Conservation (phyloP, 2,329 filamentous ascomycete genomes). For the Endocalyx cinctus region DNA sequence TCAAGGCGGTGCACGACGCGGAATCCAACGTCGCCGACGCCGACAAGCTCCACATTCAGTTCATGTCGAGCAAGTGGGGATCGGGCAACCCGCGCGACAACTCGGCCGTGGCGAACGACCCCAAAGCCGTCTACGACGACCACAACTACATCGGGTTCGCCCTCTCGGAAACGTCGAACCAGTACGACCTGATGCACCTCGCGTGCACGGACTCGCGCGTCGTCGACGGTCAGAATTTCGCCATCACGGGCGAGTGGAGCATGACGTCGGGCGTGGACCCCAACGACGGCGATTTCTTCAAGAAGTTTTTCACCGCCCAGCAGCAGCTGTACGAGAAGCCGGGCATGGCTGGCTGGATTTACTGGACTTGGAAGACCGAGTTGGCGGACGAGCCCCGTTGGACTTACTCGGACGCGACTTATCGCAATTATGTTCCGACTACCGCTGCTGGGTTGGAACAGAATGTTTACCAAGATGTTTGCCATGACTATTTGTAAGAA, state of each 20-base stretch:
- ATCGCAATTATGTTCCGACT: too few species aligned
- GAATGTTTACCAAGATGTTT: too few species aligned
- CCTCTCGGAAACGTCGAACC: slow-evolving; percentile 33
- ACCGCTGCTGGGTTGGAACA: too few species aligned
- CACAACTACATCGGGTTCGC: slow-evolving; percentile 40
- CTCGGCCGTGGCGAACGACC: slow-evolving; percentile 26
- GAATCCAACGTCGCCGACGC: slow-evolving; percentile 36
- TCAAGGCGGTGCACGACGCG: slow-evolving; percentile 36
- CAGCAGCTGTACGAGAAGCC: slow-evolving; percentile 48
- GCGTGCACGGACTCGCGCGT: slow-evolving; percentile 39
- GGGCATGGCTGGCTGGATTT: slow-evolving; percentile 53
- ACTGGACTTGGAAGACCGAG: slow-evolving; percentile 63
- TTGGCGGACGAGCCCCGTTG: too few species aligned
- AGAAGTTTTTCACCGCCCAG: slow-evolving; percentile 53
- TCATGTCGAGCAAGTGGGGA: slow-evolving; percentile 38
- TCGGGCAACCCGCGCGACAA: slow-evolving; percentile 41
- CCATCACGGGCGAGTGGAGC: slow-evolving; percentile 56
- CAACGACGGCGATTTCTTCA: slow-evolving; percentile 46
- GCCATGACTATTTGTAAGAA: too few species aligned
- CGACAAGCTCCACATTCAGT: slow-evolving; percentile 39
- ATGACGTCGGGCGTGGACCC: slow-evolving; percentile 43
- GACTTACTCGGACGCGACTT: too few species aligned
- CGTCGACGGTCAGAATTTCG: slow-evolving; percentile 36
- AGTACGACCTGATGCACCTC: slow-evolving; percentile 46
- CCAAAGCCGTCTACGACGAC: slow-evolving; percentile 30